A percentile compares a stretch with the other conserved stretches of the same genome.
Conservation (phyloP, 73 alveolate genomes). For the Breviolum minutum region DNA sequence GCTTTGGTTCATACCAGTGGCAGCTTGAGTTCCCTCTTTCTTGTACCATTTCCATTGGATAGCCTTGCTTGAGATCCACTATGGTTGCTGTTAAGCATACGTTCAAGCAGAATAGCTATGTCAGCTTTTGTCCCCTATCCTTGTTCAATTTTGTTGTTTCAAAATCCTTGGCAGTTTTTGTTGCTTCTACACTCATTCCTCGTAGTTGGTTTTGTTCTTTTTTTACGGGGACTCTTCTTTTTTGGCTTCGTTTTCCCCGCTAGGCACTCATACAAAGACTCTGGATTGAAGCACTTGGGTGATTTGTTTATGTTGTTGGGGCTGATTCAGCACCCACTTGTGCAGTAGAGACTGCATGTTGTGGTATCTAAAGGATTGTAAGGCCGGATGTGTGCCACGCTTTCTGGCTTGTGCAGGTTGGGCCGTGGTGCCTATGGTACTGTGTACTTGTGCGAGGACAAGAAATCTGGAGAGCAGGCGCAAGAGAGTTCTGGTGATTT, state of each 20-base stretch:
- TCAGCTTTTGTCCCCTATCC: too few relatives aligned
- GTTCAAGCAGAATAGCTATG: too few relatives aligned
- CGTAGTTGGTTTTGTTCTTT: too few relatives aligned
- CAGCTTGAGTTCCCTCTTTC: background rate
- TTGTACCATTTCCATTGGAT: too few relatives aligned
- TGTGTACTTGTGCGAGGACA: conserved; percentile 98
- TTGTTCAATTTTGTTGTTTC: too few relatives aligned
- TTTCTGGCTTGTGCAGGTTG: conserved; percentile 63
- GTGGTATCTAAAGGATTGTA: background rate
- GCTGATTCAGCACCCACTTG: background rate
- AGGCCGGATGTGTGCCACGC: background rate
- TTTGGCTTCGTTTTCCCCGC: background rate
- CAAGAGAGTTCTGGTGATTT: background rate
- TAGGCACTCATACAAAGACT: background rate
- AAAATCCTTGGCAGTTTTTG: too few relatives aligned
- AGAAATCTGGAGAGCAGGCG: conserved; percentile 97
- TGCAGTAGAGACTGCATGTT: background rate
- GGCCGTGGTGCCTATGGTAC: conserved; percentile 98
- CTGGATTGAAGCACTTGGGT: background rate
- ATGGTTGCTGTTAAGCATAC: too few relatives aligned
- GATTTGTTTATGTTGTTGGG: background rate
- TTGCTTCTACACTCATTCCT: too few relatives aligned
- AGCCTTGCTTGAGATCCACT: too few relatives aligned
- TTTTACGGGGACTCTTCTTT: too few relatives aligned
- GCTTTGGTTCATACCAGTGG: background rate